These are phyloP conservation scores for Trametes meyenii DNA, from an alignment of 768 basidiomycete species.

Conservation along the genomic window DNA sequence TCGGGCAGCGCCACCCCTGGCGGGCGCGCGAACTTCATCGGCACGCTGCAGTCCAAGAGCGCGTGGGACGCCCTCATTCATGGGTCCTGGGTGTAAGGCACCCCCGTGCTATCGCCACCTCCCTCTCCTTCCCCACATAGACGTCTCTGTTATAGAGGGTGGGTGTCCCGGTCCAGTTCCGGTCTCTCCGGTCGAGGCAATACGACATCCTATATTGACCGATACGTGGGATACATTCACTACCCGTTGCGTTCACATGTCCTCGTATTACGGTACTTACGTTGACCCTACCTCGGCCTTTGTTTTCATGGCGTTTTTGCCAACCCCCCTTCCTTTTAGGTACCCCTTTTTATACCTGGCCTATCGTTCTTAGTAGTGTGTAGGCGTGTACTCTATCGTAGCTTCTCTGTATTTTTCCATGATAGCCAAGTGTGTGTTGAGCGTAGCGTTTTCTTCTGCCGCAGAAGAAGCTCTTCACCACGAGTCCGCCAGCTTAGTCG, in stretches of 20 bases:
- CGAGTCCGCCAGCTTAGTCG: too few species aligned
- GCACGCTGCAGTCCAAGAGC: conserved; percentile 61
- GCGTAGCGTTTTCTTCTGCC: too few species aligned
- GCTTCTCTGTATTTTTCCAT: too few species aligned
- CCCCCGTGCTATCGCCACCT: neutral
- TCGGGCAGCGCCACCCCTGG: conserved; percentile 25
- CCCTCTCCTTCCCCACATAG: neutral
- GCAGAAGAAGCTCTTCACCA: too few species aligned
- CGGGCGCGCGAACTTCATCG: conserved; percentile 51
- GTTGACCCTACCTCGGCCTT: too few species aligned
- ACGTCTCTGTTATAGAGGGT: conserved; percentile 4
- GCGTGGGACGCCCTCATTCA: conserved; percentile 72
- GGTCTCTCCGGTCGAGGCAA: neutral
- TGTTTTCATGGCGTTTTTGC: too few species aligned
- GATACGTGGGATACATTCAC: neutral
- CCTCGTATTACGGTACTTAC: too few species aligned
- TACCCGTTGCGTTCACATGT: neutral
- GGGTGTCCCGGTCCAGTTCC: neutral
- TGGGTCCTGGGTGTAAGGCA: conserved; percentile 59
- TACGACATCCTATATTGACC: neutral
- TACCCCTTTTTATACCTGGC: too few species aligned
- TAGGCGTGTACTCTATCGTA: too few species aligned
- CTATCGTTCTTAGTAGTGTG: too few species aligned
- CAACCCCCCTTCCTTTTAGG: too few species aligned
- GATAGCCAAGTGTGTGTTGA: too few species aligned